Conservation (phyloP, 306 rosid genomes). For the Malus orientalis region DNA sequence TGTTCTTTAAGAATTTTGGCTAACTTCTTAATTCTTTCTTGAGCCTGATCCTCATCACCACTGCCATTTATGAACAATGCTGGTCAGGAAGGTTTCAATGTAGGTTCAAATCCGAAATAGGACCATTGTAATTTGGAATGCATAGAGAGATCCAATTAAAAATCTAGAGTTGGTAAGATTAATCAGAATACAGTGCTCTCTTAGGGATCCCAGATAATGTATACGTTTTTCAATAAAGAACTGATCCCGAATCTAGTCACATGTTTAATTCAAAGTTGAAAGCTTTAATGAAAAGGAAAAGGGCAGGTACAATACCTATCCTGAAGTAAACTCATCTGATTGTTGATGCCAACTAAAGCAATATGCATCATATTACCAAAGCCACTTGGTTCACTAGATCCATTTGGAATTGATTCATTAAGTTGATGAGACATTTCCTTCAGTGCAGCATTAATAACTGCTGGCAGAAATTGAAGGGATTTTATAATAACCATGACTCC, state of each 20-base stretch:
- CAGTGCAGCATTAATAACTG: constrained; percentile 64
- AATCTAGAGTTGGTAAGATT: background rate
- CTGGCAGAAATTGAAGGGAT: constrained; percentile 85
- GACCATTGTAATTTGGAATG: background rate
- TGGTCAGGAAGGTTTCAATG: constrained; percentile 22
- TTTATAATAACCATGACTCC: constrained; percentile 86
- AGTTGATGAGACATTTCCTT: constrained; percentile 60
- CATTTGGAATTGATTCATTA: constrained; percentile 39
- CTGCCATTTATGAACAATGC: constrained; percentile 37
- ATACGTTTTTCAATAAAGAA: background rate
- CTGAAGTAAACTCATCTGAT: constrained; percentile 96
- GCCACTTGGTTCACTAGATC: constrained; percentile 36
- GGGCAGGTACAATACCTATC: constrained; percentile 55
- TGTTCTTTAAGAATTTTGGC: constrained; percentile 82
- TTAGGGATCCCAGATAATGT: background rate
- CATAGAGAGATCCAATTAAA: constrained; percentile 5
- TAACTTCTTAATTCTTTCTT: constrained; percentile 84
- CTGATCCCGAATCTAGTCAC: background rate
- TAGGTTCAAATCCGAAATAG: background rate
- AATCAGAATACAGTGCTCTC: background rate
- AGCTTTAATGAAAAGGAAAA: background rate
- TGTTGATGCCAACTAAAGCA: constrained; percentile 85
- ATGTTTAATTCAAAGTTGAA: background rate
- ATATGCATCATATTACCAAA: constrained; percentile 93
- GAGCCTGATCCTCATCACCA: constrained; percentile 99